phyloP scores from a whole-genome alignment of 2,329 filamentous ascomycete species.

The Monilinia aucupariae region DNA sequence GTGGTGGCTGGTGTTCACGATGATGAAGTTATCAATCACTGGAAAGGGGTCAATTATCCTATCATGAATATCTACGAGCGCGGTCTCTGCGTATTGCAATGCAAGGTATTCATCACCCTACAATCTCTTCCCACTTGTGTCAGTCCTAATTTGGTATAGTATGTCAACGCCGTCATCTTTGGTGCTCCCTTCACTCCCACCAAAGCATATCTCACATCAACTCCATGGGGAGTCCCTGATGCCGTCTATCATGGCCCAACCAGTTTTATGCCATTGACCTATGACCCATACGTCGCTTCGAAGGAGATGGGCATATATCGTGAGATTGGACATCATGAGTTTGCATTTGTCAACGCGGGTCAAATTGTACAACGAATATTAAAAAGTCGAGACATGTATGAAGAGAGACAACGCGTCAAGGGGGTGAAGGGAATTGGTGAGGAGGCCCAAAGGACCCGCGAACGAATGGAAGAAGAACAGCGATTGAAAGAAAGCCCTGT shows the following conservation, averaged over 20 bases:
- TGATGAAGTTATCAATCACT: slow-evolving; percentile 89
- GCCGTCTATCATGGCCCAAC: slow-evolving; percentile 96
- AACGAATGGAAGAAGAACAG: slow-evolving; percentile 50
- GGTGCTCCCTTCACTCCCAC: slow-evolving; percentile 83
- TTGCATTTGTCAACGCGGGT: slow-evolving; percentile 82
- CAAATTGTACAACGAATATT: slow-evolving; percentile 90
- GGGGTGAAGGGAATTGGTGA: slow-evolving; percentile 79
- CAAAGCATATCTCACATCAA: slow-evolving; percentile 66
- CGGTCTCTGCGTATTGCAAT: slow-evolving; percentile 90
- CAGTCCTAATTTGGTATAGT: slow-evolving; percentile 44
- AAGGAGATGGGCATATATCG: slow-evolving; percentile 80
- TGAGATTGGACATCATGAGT: slow-evolving; percentile 71
- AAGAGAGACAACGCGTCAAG: slow-evolving; percentile 86
- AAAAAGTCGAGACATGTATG: slow-evolving; percentile 79
- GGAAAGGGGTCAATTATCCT: slow-evolving; percentile 97
- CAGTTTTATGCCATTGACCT: slow-evolving; percentile 61
- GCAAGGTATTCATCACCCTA: slow-evolving; percentile 56
- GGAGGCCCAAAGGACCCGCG: slow-evolving; percentile 55
- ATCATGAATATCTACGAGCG: slow-evolving; percentile 99
- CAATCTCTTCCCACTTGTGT: not conserved
- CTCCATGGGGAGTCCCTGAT: slow-evolving; percentile 69
- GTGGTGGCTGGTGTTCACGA: slow-evolving; percentile 93
- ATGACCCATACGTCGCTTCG: slow-evolving; percentile 74
- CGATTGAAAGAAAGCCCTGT: slow-evolving; percentile 24
- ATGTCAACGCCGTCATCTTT: slow-evolving; percentile 82